Percentiles rank a stretch among this genome's conserved stretches.
Evolutionary conservation across 345 rosid genomes (phyloP).

Genomic region (Eucalyptus cloeziana): DNA sequence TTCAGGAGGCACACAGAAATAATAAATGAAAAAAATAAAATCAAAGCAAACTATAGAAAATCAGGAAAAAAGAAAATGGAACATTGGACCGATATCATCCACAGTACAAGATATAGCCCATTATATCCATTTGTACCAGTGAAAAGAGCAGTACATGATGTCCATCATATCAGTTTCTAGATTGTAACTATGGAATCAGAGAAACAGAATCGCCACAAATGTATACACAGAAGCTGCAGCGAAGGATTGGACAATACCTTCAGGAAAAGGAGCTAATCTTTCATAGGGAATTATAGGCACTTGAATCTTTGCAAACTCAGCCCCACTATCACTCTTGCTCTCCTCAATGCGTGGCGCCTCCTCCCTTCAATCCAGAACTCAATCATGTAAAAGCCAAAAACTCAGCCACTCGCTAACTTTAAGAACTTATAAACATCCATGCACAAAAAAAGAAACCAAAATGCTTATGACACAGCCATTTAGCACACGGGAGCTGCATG

Average conservation of each 20-base stretch:
- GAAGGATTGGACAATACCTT: conserved; percentile 11
- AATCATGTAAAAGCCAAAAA: neutral
- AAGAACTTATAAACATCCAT: neutral
- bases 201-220: neutral
- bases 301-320: conserved; percentile 7
- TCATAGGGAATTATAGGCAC: conserved; percentile 31
- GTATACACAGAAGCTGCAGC: neutral
- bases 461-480: neutral
- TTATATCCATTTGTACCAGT: neutral
- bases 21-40: neutral
- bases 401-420: neutral
- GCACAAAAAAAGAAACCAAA: neutral
- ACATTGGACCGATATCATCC: neutral
- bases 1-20: neutral
- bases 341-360: conserved; percentile 5
- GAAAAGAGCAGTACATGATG: neutral
- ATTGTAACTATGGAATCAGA: neutral
- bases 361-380: conserved; percentile 13
- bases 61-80: neutral
- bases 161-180: neutral
- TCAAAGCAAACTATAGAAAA: neutral
- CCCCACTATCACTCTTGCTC: conserved; percentile 1
- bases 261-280: conserved; percentile 11
- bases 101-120: neutral
- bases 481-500: neutral